Conservation (phyloP, 2,329 filamentous ascomycete species). For the Exophiala phaeomuriformis region DNA sequence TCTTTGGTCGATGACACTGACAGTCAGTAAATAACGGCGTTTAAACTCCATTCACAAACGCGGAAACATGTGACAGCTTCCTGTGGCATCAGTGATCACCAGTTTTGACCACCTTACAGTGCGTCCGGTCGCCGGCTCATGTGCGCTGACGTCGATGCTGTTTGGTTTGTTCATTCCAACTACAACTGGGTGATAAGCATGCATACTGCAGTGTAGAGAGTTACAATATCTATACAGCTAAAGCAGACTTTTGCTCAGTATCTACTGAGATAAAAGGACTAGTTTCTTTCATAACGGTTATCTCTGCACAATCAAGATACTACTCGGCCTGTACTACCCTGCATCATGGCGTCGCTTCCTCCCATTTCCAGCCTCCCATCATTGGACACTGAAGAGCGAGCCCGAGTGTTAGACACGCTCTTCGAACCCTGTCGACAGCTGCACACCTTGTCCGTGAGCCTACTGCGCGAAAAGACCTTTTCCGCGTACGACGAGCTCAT, state of each 20-base stretch:
- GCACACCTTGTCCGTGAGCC: slow-evolving; percentile 62
- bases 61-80: slow-evolving; percentile 6
- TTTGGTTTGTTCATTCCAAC: background rate
- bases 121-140: background rate
- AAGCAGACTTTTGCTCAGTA: no score
- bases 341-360: slow-evolving; percentile 44
- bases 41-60: background rate
- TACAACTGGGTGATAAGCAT: background rate
- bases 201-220: background rate
- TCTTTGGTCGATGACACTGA: no score
- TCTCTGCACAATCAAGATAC: no score
- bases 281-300: no score
- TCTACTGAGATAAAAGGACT: no score
- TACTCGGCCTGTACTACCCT: background rate
- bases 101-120: background rate
- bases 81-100: slow-evolving; percentile 2
- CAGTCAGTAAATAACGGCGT: no score
- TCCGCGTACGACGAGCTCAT: slow-evolving; percentile 64
- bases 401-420: slow-evolving; percentile 22
- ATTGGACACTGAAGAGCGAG: slow-evolving; percentile 17
- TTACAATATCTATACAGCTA: no score
- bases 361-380: slow-evolving; percentile 16
- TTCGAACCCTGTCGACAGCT: slow-evolving; percentile 66
- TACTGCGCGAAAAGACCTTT: slow-evolving; percentile 56
- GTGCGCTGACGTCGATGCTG: background rate